Evolutionary conservation across 345 rosid species (phyloP).

Genomic region (Physaria fendleri): DNA sequence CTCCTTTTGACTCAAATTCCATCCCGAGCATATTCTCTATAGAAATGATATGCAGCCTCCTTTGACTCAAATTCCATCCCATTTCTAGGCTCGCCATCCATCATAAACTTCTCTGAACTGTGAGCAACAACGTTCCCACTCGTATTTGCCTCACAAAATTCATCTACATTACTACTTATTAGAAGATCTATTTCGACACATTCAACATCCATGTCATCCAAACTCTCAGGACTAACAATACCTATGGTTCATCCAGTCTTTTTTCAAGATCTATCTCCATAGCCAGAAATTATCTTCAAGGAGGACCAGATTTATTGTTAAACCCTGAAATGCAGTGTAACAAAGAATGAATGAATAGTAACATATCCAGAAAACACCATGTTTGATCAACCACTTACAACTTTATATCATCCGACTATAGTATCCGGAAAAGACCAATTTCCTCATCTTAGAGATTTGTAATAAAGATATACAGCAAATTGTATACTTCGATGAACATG

Average conservation of each 20-base stretch:
- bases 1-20: constrained; percentile 27
- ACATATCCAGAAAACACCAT: no score
- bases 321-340: no score
- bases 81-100: neutral
- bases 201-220: constrained; percentile 21
- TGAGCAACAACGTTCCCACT: constrained; percentile 4
- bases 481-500: neutral
- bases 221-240: neutral
- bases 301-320: no score
- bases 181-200: constrained; percentile 9
- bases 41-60: constrained; percentile 28
- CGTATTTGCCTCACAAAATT: constrained; percentile 9
- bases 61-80: constrained; percentile 29
- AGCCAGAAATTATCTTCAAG: no score
- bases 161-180: constrained; percentile 6
- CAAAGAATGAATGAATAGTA: no score
- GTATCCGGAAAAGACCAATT: no score
- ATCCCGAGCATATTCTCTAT: constrained; percentile 31
- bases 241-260: neutral
- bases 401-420: no score
- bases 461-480: no score
- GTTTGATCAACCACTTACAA: no score
- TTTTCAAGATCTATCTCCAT: no score
- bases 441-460: no score
- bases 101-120: constrained; percentile 7